Percentiles rank a stretch among this genome's conserved stretches.
Conservation (phyloP, 257 asterid genomes). For the Echites panduratus region DNA sequence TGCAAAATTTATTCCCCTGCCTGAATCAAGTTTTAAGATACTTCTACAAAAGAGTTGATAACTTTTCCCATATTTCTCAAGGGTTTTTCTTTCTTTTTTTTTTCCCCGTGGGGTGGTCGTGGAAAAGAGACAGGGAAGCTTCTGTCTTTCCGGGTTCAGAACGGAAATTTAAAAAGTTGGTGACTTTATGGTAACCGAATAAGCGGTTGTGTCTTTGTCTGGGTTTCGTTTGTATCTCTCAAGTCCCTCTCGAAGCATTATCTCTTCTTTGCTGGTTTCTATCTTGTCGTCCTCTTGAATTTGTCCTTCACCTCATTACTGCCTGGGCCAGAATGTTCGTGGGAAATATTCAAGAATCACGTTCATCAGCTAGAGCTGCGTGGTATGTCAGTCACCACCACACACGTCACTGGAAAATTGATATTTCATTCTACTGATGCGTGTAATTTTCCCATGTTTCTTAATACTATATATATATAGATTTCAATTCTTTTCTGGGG, state of each 20-base stretch:
- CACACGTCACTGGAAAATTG: neutral
- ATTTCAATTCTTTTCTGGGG: neutral
- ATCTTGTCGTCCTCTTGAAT: neutral
- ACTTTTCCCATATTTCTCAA: neutral
- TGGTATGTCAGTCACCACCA: conserved; percentile 1
- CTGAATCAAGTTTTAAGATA: neutral
- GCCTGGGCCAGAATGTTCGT: conserved; percentile 5
- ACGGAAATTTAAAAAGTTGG: neutral
- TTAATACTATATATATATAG: neutral
- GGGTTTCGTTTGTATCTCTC: neutral
- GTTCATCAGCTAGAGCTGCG: neutral
- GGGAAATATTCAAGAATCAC: neutral
- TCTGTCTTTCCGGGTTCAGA: neutral
- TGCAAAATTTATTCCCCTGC: neutral
- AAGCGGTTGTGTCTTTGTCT: conserved; percentile 8
- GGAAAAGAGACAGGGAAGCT: neutral
- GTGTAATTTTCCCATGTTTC: neutral
- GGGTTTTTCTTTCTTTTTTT: neutral
- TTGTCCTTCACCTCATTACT: conserved; percentile 1
- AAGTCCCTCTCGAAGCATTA: neutral
- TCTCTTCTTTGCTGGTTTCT: conserved; percentile 3
- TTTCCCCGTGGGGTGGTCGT: too few species aligned
- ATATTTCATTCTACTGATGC: neutral
- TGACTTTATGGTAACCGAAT: neutral
- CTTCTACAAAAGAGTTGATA: neutral